These are phyloP conservation scores for Furcasterigmium sp. DNA, from an alignment of 2,329 filamentous ascomycete species.

Conservation along the genomic window DNA sequence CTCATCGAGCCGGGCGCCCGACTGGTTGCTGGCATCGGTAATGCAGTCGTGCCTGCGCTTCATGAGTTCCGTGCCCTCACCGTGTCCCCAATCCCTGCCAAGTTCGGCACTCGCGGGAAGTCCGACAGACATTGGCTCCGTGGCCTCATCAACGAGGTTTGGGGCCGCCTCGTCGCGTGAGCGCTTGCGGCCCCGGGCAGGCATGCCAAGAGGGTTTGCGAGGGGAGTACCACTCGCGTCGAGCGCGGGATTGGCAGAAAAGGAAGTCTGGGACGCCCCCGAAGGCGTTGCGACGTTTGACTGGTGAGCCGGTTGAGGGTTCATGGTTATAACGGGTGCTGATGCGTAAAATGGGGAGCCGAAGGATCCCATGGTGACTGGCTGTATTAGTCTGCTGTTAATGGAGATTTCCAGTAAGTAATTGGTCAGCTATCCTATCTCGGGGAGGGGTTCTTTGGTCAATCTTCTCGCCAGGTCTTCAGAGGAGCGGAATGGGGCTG, in stretches of 20 bases:
- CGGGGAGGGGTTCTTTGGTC: no score
- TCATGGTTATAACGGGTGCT: conserved; percentile 38
- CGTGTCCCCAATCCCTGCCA: conserved; percentile 63
- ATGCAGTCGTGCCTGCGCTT: conserved; percentile 38
- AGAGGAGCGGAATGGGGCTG: no score
- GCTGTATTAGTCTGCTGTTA: conserved; percentile 19
- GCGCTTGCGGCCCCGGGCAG: conserved; percentile 67
- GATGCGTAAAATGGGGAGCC: conserved; percentile 32
- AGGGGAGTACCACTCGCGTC: no score
- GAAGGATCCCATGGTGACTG: conserved; percentile 36
- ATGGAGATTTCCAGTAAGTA: conserved; percentile 17
- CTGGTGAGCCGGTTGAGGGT: conserved; percentile 27
- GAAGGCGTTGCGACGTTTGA: conserved; percentile 30
- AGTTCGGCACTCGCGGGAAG: conserved; percentile 49
- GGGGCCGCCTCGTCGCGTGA: conserved; percentile 67
- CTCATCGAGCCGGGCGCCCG: conserved; percentile 69
- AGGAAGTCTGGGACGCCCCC: conserved; percentile 19
- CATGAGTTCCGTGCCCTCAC: conserved; percentile 68
- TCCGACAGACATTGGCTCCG: conserved; percentile 16
- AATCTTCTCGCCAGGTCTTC: no score
- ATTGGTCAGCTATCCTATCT: conserved; percentile 13
- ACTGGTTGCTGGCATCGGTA: conserved; percentile 60
- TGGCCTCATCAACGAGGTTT: conserved; percentile 58
- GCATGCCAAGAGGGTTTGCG: conserved; percentile 16
- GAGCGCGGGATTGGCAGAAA: not conserved